Evolutionary conservation across 2,329 filamentous ascomycete genomes (phyloP).

Genomic region (Beauveria asiatica): DNA sequence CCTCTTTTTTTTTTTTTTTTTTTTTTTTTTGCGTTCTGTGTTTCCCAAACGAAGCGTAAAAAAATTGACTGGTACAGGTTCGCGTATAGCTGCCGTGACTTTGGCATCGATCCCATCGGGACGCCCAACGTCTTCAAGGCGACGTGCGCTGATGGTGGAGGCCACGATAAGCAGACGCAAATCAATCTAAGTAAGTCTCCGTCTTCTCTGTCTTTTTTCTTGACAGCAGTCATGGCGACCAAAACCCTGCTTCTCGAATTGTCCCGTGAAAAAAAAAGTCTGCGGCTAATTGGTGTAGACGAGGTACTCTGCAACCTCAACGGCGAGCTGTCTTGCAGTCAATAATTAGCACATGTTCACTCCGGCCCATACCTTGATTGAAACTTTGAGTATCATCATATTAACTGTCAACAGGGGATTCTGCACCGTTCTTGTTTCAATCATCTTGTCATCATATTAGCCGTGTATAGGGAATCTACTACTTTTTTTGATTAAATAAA

Average conservation of each 20-base stretch:
- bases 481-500: slow-evolving; percentile 2
- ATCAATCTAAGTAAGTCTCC: background rate
- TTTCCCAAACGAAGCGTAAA: no score
- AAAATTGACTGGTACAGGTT: background rate
- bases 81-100: slow-evolving; percentile 3
- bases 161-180: background rate
- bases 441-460: slow-evolving; percentile 1
- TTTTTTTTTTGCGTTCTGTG: background rate
- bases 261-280: no score
- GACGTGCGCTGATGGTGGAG: background rate
- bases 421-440: background rate
- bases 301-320: background rate
- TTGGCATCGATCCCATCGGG: background rate
- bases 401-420: background rate
- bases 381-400: background rate
- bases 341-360: background rate
- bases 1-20: background rate
- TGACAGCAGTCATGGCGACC: no score
- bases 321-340: background rate
- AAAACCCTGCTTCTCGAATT: no score
- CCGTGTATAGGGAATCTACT: background rate
- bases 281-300: background rate
- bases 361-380: background rate
- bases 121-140: background rate
- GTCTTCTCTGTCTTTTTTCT: background rate